Conservation (phyloP, 176 grass and related monocot genomes). For the Pontederia crassipes region DNA sequence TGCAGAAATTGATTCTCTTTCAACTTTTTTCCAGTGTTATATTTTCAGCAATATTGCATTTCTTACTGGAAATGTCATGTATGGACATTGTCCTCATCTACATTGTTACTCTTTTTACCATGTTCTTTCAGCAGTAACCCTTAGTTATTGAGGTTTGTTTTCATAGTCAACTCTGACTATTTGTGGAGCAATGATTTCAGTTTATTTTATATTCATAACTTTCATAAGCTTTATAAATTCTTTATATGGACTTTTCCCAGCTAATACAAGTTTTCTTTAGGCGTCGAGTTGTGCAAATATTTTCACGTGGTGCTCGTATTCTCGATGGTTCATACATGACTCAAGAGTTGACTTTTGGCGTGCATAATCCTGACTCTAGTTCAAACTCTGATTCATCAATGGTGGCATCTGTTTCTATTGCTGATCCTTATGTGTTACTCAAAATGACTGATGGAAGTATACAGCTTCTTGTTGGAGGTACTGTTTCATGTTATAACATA, state of each 20-base stretch:
- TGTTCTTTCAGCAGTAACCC: too few species aligned
- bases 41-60: too few species aligned
- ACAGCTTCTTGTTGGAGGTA: slow-evolving; percentile 95
- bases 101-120: too few species aligned
- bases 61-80: too few species aligned
- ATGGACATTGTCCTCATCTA: too few species aligned
- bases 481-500: neutral
- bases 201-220: too few species aligned
- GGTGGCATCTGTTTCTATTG: slow-evolving; percentile 64
- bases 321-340: slow-evolving; percentile 99
- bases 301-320: slow-evolving; percentile 76
- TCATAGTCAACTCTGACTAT: too few species aligned
- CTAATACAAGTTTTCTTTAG: slow-evolving; percentile 26
- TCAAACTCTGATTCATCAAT: slow-evolving; percentile 58
- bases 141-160: too few species aligned
- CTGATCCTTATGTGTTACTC: slow-evolving; percentile 80
- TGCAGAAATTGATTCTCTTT: too few species aligned
- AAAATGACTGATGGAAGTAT: slow-evolving; percentile 87
- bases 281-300: slow-evolving; percentile 79
- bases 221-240: neutral
- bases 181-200: too few species aligned
- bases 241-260: neutral
- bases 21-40: too few species aligned
- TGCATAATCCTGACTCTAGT: slow-evolving; percentile 45
- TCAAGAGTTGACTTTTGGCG: slow-evolving; percentile 69